Percentiles rank a stretch among this genome's conserved stretches.
Conservation (phyloP, 371 early-diverging fungal species). For the Lichtheimia hyalospora region DNA sequence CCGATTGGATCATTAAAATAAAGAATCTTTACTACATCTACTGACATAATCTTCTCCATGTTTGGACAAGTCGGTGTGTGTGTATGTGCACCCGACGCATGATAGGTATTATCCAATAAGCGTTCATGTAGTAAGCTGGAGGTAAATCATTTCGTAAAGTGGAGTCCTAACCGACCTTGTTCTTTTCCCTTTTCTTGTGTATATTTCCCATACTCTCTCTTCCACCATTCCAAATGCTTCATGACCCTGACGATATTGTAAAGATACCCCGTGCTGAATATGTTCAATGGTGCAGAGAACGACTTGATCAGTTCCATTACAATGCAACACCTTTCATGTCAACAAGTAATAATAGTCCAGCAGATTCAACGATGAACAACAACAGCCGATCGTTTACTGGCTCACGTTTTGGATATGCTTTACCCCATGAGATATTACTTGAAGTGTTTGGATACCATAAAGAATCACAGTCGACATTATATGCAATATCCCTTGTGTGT, state of each 20-base stretch:
- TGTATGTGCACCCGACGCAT: too few species aligned
- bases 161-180: too few species aligned
- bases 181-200: too few species aligned
- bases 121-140: not conserved
- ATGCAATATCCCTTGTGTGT: slow-evolving; percentile 47
- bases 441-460: slow-evolving; percentile 42
- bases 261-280: slow-evolving; percentile 11
- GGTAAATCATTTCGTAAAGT: not conserved
- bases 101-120: not conserved
- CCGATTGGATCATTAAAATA: too few species aligned
- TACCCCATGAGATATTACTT: slow-evolving; percentile 51
- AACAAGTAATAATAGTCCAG: not conserved
- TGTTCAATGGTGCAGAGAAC: slow-evolving; percentile 9
- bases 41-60: too few species aligned
- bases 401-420: slow-evolving; percentile 15
- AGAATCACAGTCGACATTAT: slow-evolving; percentile 36
- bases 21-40: too few species aligned
- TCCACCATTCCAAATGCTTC: not conserved
- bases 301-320: not conserved
- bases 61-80: too few species aligned
- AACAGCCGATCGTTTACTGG: not conserved
- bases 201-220: not conserved
- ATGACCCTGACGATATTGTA: not conserved
- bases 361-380: not conserved
- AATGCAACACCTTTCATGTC: not conserved